Base-by-base conservation (phyloP, 306 rosid genomes). In the Trifolium repens region DNA sequence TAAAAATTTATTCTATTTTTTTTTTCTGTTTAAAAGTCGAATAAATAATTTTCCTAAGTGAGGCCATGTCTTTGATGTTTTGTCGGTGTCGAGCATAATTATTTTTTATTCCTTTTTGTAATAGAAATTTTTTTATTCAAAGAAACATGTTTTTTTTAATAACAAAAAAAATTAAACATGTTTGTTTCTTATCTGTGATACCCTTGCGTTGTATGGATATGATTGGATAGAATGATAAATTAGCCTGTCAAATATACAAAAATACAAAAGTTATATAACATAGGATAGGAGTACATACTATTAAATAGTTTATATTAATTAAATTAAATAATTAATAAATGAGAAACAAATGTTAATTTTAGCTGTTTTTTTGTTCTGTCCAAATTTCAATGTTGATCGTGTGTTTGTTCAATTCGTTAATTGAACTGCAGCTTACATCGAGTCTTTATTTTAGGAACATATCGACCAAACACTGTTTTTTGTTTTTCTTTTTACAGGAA, bases 391-490 rank as follows among this genome's bases (percentile, higher is more conserved):
- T 66, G 7, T 61, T 57, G 22, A 39, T 37, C 1, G 26, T 50
- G 26, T 26, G 16, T 69, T 35, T 0, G n/a, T 16, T 57, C n/a
- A 24, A 24, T 57, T 57, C 35, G 3, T 57, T 57, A 57, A 24
- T 57, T 57, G 8, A 57, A 24, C 10, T 57, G 62, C 34, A 57
- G 34, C 12, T 53, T 57, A 57, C 63, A 24, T 49, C 19, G 7
- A 57, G 63, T 53, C 7, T 74, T 47, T 61, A 17, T 43, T 17
- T 17, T 64, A 39, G 50, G 26, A 64, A 37, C 69, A 64, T 64
- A 39, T 42, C n/a, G 70, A 40, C 37, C 7, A 26, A 44, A 44
- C 50, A 44, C 14, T 44, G n/a, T 44, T 12, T 44, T 44, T 10
- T 0, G 14, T 44, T 7, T 50, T 50, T 6, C n/a, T 50, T 5